Evolutionary conservation across 371 early-diverging fungal species (phyloP), one percentile per base, ranked within the genome.

Genomic region (Mortierella sp.): DNA sequence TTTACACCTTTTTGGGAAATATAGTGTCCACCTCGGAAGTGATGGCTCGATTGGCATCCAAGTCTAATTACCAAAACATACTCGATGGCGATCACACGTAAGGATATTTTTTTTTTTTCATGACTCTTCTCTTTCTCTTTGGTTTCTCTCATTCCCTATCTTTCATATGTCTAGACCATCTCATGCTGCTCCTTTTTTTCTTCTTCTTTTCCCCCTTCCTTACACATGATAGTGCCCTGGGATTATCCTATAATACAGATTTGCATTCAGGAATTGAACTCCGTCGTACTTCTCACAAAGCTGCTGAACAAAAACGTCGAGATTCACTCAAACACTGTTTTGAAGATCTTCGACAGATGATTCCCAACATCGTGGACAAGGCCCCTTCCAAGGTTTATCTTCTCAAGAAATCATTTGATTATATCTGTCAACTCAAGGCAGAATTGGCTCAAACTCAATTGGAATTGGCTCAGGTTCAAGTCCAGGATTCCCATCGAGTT

Each of bases 251-350:
- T 81, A 84, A 85, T 19, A 84, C 85, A 5, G 90, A 90, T 58
- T 86, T 93, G 46, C 89, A 92, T 57, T 89, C 90, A 0, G 91
- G 92, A 1, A 86, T 94, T 56, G 93, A 94, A 74, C 87, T 87
- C 16, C 87, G 95, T 2, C 87, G 91, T 15, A 91, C 92, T 11
- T 90, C 89, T 7, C 97, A 97, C 82, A 95, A 96, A 74, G 93
- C 92, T 18, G 97, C 98, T 4, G 98, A 98, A 73, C 97, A 98
- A 79, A 92, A 92, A 70, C 90, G 98, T n/a, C 85, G 98, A n/a
- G 95, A 96, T 70, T 90, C 92, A 28, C 82, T 97, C 21, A 96
- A 95, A 64, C 84, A 91, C 48, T 91, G 93, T 46, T 98, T 98
- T 76, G 94, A 97, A 53, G 86, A 91, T n/a, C 82, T 98, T 12